Base-by-base conservation (phyloP, 108 stramenopile species). In the Skeletonema costatum region DNA sequence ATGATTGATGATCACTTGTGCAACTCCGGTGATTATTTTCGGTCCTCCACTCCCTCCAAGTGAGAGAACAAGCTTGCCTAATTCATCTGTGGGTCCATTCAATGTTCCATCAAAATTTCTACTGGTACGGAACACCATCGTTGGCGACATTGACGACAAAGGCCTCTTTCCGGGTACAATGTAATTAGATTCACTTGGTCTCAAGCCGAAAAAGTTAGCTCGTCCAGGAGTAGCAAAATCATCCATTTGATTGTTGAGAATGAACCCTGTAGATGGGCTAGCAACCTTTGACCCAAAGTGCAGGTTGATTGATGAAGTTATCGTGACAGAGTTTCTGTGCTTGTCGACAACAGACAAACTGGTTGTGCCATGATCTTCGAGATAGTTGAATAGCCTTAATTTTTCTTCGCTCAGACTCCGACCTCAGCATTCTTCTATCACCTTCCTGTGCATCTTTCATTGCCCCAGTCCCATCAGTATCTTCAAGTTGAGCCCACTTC, bases 61-160 rank as follows among this genome's bases (percentile, higher is more conserved):
- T 0, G 85, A 86, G 46, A 93, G 50, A 30, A 82, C 46, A 46
- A 92, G 41, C 6, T 77, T 60, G 0, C 88, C 88, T n/a, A n/a
- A n/a, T n/a, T n/a, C n/a, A n/a, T n/a, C n/a, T n/a, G n/a, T n/a
- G n/a, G n/a, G n/a, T n/a, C n/a, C n/a, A n/a, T n/a, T n/a, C 39
- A 79, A 62, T 14, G 66, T 13, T 33, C 5, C 42, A 32, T 84
- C 63, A 31, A 36, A 19, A 32, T 29, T 42, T 16, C 32, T 3
- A 61, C 68, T 41, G 17, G 64, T 32, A 9, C 53, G 44, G 62
- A 93, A 89, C 4, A 96, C 83, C 77, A 96, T 78, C 10, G 90
- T 90, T 11, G 95, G 95, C 9, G 88, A 88, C 95, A 96, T 96
- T 33, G 88, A 90, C 8, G 91, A 92, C 11, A 93, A 68, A 30